Evolutionary conservation across 1,284 basidiomycete species (phyloP), one percentile per base, ranked within the genome.

Genomic region (Marasmius fiardii): DNA sequence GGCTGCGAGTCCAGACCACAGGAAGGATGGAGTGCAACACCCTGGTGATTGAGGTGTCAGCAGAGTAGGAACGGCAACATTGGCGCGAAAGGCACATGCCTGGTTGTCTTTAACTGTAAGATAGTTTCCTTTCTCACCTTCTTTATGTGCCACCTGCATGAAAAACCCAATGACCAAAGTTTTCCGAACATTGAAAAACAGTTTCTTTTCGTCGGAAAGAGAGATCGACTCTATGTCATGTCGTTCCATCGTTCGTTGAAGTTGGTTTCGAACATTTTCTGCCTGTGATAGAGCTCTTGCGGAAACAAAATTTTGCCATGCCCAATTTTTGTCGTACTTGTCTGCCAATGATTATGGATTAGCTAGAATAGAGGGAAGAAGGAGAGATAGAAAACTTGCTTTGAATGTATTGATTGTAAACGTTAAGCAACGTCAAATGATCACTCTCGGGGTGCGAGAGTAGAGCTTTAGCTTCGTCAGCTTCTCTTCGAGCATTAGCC

Each of bases 111-210:
- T 98, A 61, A 97, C 86, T 0, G 95, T 98, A 61, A 87, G 67
- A 69, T 95, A 95, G 57, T 77, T 81, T 2, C 85, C 85, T 75
- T 93, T 94, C 65, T 93, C 91, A n/a, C 93, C 93, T 67, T 95
- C 92, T 70, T 93, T 93, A 72, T 98, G 94, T 4, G 95, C 96
- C 7, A 96, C 87, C 70, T 98, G 96, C 96, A 98, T 98, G 75
- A 99, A 99, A 80, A 94, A 99, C 0, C 95, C 96, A 66, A 90
- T 92, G 0, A 93, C 89, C 44, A 99, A 78, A 1, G 91, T 88
- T 71, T 90, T 88, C 28, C 93, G 85, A 58, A 99, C 88, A 64
- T 91, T 90, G 57, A 75, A 67, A 73, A 86, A 92, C 67, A 93
- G 85, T 66, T 88, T 90, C 68, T 83, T 84, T 70, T 91, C 85